Evolutionary conservation across 2,329 filamentous ascomycete species (phyloP).

Genomic region (Cadophora luteo-olivacea): DNA sequence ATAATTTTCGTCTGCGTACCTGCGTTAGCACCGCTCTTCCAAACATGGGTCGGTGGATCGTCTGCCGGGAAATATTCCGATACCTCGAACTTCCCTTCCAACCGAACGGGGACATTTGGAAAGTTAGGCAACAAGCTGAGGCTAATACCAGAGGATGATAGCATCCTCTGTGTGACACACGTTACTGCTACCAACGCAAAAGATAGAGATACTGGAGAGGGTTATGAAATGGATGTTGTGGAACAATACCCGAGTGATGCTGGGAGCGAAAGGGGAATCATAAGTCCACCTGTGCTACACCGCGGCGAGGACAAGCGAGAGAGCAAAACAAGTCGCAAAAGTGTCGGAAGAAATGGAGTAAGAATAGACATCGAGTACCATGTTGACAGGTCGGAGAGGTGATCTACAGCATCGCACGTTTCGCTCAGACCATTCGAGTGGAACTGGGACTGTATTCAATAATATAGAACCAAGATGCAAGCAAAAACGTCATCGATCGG

Average conservation of each 20-base stretch:
- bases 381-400: not conserved
- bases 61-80: conserved; percentile 12
- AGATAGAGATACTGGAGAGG: conserved; percentile 2
- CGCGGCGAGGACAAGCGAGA: not conserved
- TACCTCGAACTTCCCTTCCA: conserved; percentile 4
- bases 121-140: conserved; percentile 21
- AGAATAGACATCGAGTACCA: not conserved
- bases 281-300: not conserved
- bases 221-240: conserved; percentile 22
- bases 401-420: not conserved
- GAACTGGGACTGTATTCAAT: too few relatives aligned
- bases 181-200: conserved; percentile 19
- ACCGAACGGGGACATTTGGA: conserved; percentile 13
- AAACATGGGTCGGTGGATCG: conserved; percentile 20
- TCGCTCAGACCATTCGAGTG: too few relatives aligned
- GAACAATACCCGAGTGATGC: conserved; percentile 7
- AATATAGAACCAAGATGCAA: too few relatives aligned
- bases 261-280: conserved; percentile 24
- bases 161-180: conserved; percentile 21
- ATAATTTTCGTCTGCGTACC: conserved; percentile 31
- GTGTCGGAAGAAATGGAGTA: not conserved
- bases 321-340: not conserved
- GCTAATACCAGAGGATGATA: conserved; percentile 26
- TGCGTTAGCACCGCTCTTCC: conserved; percentile 26
- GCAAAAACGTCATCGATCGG: too few relatives aligned